Base-by-base conservation (phyloP, 305 asterid genomes). In the Fraxinus nigra region DNA sequence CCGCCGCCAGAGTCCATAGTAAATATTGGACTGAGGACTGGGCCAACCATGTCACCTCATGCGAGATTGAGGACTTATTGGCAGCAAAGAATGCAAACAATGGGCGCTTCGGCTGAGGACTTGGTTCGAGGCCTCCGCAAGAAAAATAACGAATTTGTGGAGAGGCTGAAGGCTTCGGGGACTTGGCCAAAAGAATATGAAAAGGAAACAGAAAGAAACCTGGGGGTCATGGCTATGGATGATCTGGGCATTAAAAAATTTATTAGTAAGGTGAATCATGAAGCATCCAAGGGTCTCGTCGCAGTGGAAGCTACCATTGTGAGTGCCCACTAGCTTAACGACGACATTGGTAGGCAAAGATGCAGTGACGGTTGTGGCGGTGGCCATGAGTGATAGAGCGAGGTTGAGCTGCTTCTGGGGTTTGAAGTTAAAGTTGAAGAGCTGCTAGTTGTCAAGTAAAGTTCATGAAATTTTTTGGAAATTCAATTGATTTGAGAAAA, bases 241-340 rank as follows among this genome's bases (percentile, higher is more conserved):
- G 82, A 96, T 86, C 72, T 86, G 90, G 79, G 99, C 99, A 18
- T 91, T 89, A 81, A 84, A 80, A 72, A 90, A 94, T 78, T 85
- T 92, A 18, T 90, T 85, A 14, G 97, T 91, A 80, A 92, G 98
- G 82, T 98, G 97, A 84, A 94, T 94, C 95, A 94, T 94, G 87
- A 93, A 96, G 92, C 98, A 96, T 70, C 97, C 98, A n/a, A 94
- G 97, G 85, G 97, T 98, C 85, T 94, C 97, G 85, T 96, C 98
- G 83, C 98, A 96, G 87, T 91, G 99, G 86, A 96, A 96, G 89
- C 98, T 94, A 14, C 99, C 98, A 78, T 93, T 88, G 91, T 96
- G 99, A 20, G 98, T 93, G 24, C 99, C 98, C 33, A 94, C 94
- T 78, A 85, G 85, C 86, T 92, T 94, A 18, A 79, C 78, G 82